These are phyloP conservation scores for Symbiodinium pilosum DNA, from an alignment of 73 alveolate species.

Conservation along the genomic window DNA sequence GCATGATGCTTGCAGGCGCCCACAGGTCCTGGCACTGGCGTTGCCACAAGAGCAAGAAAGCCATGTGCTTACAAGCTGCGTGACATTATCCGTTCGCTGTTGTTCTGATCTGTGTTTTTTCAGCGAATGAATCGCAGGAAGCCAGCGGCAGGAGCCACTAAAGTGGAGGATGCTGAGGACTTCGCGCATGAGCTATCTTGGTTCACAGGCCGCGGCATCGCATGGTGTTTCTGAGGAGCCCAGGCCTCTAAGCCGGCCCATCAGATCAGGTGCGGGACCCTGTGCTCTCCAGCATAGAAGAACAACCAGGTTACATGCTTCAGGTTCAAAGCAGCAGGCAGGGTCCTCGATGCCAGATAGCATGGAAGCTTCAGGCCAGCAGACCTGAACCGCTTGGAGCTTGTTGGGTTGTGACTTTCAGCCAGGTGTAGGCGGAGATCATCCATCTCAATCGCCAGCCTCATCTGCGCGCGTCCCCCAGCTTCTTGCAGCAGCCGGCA, in stretches of 20 bases:
- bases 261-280: not conserved
- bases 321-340: not conserved
- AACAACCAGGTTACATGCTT: too few species aligned
- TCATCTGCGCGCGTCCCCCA: not conserved
- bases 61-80: not conserved
- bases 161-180: not conserved
- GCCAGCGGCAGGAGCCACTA: not conserved
- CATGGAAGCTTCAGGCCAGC: not conserved
- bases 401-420: not conserved
- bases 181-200: not conserved
- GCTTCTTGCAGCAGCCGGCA: not conserved
- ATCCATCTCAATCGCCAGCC: not conserved
- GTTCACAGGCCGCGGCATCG: not conserved
- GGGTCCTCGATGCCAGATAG: not conserved
- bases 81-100: too few species aligned
- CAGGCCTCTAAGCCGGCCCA: not conserved
- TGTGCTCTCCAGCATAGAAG: too few species aligned
- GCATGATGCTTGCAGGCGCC: not conserved
- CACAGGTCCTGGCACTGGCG: conserved; percentile 14
- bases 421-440: not conserved
- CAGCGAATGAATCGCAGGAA: too few species aligned
- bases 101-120: too few species aligned
- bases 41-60: conserved; percentile 23
- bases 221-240: not conserved
- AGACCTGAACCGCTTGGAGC: not conserved